phyloP scores from a whole-genome alignment of 2,329 filamentous ascomycete genomes.

The Fusarium mexicanum region DNA sequence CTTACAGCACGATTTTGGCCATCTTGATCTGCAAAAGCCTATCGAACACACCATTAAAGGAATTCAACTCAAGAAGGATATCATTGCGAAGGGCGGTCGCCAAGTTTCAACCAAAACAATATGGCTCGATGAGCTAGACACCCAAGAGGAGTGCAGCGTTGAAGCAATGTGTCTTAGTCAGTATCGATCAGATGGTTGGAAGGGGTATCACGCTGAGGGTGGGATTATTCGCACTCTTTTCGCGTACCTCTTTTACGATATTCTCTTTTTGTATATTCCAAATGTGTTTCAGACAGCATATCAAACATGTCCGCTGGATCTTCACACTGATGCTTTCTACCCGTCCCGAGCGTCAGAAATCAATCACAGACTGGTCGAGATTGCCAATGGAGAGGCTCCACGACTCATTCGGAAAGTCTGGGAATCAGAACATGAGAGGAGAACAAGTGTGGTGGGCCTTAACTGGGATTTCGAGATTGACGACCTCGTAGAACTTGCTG shows the following conservation, averaged over 20 bases:
- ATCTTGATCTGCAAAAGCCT: conserved; percentile 81
- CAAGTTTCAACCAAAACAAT: conserved; percentile 75
- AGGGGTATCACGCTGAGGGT: conserved; percentile 93
- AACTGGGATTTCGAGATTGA: conserved; percentile 87
- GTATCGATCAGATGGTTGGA: conserved; percentile 87
- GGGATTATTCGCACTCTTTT: conserved; percentile 92
- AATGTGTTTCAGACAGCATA: conserved; percentile 98
- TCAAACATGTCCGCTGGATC: conserved; percentile 91
- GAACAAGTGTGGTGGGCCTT: conserved; percentile 89
- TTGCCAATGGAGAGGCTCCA: conserved; percentile 82
- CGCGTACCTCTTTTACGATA: conserved; percentile 90
- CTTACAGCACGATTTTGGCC: conserved; percentile 90
- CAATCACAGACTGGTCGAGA: conserved; percentile 84
- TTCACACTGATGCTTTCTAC: conserved; percentile 94
- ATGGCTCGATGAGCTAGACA: conserved; percentile 83
- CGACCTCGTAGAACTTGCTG: conserved; percentile 81
- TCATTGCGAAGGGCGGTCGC: conserved; percentile 52
- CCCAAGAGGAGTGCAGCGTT: conserved; percentile 80
- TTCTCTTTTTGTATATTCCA: conserved; percentile 91
- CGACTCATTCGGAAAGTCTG: conserved; percentile 75
- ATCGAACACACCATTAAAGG: conserved; percentile 80
- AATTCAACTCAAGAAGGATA: conserved; percentile 75
- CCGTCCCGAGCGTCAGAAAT: conserved; percentile 87
- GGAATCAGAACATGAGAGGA: conserved; percentile 71
- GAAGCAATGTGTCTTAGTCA: conserved; percentile 93